Base-by-base conservation (phyloP, 116 monocot species). In the Trichopus zeylanicus region DNA sequence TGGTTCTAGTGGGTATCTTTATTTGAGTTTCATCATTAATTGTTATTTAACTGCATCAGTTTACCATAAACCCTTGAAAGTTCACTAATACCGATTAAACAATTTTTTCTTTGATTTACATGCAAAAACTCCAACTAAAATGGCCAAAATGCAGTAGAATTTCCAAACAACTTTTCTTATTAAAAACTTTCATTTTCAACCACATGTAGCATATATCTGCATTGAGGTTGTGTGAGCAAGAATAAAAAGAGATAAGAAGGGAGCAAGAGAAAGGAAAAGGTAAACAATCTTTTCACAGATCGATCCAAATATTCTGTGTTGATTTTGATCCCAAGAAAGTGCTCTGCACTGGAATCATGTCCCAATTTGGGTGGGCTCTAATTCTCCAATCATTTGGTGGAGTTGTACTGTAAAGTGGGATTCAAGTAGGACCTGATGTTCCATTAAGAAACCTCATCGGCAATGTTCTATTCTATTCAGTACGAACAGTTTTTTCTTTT, bases 301-400 rank as follows among this genome's bases (percentile, higher is more conserved):
- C n/a, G n/a, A n/a, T 42, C 42, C n/a, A 42, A 42, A 42, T 42
- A 42, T 42, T 42, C 42, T n/a, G n/a, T 42, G 42, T 42, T 18
- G 42, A 42, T 42, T 42, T 42, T 13, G 39, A 52, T 61, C 31
- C 46, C 55, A 55, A 46, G 31, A 59, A 53, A 48, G 7, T 7
- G 26, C n/a, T 56, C 30, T 7, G 23, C 1, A 56, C n/a, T n/a
- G n/a, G 63, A 71, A 71, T 57, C 63, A 57, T 56, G 57, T 70
- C 53, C 6, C 11, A 15, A 11, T 31, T 10, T 54, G 11, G 3
- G 10, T 67, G 48, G 57, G 57, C 31, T 57, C 46, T 68, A 51
- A 68, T 60, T 68, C 59, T 38, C 53, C 60, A 52, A 60, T 68
- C 68, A 68, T 60, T 52, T 68, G 24, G 32, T 26, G 33, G 54